Evolutionary conservation across 768 basidiomycete genomes (phyloP).

Genomic region (Macrolepiota fuliginosa): DNA sequence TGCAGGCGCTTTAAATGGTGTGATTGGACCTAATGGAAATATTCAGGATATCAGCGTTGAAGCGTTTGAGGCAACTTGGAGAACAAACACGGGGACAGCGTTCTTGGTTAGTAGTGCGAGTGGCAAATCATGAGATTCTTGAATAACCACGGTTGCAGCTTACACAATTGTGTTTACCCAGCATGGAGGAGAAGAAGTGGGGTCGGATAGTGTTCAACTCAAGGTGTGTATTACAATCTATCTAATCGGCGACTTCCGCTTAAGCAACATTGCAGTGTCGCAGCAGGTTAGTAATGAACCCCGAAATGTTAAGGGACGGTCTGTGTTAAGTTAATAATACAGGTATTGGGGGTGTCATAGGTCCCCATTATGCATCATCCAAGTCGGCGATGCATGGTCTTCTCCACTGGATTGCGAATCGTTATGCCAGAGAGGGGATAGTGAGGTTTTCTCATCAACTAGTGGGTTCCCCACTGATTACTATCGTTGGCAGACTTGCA

Average conservation of each 20-base stretch:
- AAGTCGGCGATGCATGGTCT: constrained; percentile 55
- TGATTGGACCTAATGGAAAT: constrained; percentile 42
- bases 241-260: background rate
- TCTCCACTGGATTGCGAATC: constrained; percentile 50
- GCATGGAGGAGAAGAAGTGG: constrained; percentile 47
- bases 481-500: constrained; percentile 36
- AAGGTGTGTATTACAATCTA: constrained; percentile 27
- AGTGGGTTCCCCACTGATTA: background rate
- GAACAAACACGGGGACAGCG: constrained; percentile 42
- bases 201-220: constrained; percentile 53
- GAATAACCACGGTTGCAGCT: constrained; percentile 28
- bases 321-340: background rate
- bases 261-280: constrained; percentile 32
- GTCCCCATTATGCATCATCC: constrained; percentile 56
- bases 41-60: constrained; percentile 43
- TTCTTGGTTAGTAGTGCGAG: constrained; percentile 35
- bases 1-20: constrained; percentile 38
- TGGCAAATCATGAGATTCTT: background rate
- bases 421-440: constrained; percentile 49
- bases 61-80: constrained; percentile 46
- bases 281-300: constrained; percentile 30
- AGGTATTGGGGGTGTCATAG: constrained; percentile 52
- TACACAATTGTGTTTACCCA: constrained; percentile 47
- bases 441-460: constrained; percentile 25
- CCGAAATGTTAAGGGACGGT: background rate